Base-by-base conservation (phyloP, 2,329 filamentous ascomycete genomes). In the Fusarium chaquense region DNA sequence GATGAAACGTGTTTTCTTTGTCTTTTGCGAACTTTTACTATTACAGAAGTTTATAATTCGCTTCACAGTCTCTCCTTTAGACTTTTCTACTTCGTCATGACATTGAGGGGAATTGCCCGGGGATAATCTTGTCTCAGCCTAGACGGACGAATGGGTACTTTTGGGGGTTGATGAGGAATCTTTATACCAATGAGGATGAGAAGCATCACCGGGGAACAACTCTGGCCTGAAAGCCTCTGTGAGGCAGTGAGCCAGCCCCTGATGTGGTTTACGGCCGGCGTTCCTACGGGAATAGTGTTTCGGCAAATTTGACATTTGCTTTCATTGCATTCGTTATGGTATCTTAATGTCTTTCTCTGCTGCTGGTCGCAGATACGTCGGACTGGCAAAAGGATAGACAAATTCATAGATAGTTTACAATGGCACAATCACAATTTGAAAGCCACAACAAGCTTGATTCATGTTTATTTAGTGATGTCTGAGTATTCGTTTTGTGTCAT, bases 41-140 rank as follows among this genome's bases (percentile, higher is more conserved):
- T 64, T 68, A 72, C 66, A 70, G 70, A 73, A 76, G 73, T 75
- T 78, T 76, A 78, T 80, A 79, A 80, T 81, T 79, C 78, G 69
- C 69, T 81, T 81, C 78, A 71, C 65, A 73, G 78, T 81, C 80
- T 78, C 66, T 81, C 80, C 63, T 80, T 81, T 55, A 80, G 61
- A 74, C 71, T 67, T 77, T 70, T 70, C 65, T 69, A 70, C 68
- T 69, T 73, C 62, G 66, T 77, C 70, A 78, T 67, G 75, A 78
- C 72, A 71, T 76, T 71, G 51, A 67, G 70, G 45, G 71, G 65
- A 65, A 62, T 51, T 58, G 54, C 73, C 73, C 64, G 65, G 69
- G 71, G 64, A 73, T 74, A 65, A 66, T 67, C 69, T 73, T 75
- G 71, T 75, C 72, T 69, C 65, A 73, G 66, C 70, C 69, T 73